Base-by-base conservation (phyloP, 2,329 filamentous ascomycete genomes). In the Peltaster fructicola region DNA sequence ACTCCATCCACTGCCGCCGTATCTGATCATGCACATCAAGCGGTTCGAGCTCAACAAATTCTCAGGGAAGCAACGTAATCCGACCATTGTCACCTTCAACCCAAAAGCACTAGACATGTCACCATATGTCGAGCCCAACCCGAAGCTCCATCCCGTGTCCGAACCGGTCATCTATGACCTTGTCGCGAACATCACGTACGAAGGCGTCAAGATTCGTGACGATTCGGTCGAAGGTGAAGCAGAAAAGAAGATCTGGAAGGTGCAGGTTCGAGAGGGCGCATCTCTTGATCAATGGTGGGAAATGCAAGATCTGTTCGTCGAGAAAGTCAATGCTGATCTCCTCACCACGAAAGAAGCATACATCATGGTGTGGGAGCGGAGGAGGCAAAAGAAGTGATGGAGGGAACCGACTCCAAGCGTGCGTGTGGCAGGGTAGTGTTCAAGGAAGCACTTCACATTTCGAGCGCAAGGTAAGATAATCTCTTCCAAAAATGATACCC, bases 41-140 rank as follows among this genome's bases (percentile, higher is more conserved):
- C 81, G 88, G 39, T 98, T 98, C 63, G 80, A 74, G 38, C 73
- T 77, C 37, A 98, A 98, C 60, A 92, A 93, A 50, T 98, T 98
- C 45, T 79, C 98, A 11, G 69, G 76, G 2, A 85, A 95, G 54
- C 45, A 50, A 25, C 77, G 88, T 24, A 98, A 98, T 50, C 88
- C 85, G 1, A 98, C 88, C 7, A 98, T 98, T 43, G 88, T 98
- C 35, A 95, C 85, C 0, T 98, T 95, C 51, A 80, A 85, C 35
- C 75, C 80, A 4, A 66, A 74, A 45, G 69, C 74, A 20, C 68
- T 98, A 6, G 82, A 98, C 48, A 73, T 93, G 60, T 65, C 73
- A 4, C 82, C 84, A 0, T 95, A 88, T 43, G 81, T 92, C 8
- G 81, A 95, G 54, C 84, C 85, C 0, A 80, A 84, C 43, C 77